Evolutionary conservation across 352 stramenopile genomes (phyloP).

Genomic region (Aphanomyces astaci): DNA sequence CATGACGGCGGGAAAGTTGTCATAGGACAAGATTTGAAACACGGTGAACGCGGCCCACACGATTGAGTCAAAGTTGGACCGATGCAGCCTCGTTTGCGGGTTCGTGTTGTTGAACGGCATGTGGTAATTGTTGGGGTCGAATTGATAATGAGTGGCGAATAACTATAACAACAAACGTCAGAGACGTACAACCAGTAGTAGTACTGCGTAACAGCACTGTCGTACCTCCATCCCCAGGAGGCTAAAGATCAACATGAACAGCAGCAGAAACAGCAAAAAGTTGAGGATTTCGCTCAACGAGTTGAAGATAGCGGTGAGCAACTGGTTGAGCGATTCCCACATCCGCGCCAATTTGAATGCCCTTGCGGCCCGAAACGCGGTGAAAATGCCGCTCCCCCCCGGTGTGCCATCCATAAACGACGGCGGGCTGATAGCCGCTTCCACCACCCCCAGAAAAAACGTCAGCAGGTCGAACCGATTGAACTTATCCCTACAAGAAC

Average conservation of each 20-base stretch:
- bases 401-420: slow-evolving; percentile 41
- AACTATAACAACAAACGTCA: slow-evolving; percentile 39
- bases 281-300: slow-evolving; percentile 88
- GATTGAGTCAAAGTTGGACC: slow-evolving; percentile 87
- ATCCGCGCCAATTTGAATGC: slow-evolving; percentile 93
- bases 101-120: slow-evolving; percentile 29
- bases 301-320: slow-evolving; percentile 84
- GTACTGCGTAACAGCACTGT: no score
- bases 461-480: slow-evolving; percentile 83
- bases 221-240: slow-evolving; percentile 73
- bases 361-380: slow-evolving; percentile 85
- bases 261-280: slow-evolving; percentile 85
- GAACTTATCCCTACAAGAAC: slow-evolving; percentile 49
- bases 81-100: slow-evolving; percentile 26
- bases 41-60: slow-evolving; percentile 75
- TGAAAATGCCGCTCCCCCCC: slow-evolving; percentile 39
- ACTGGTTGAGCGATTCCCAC: slow-evolving; percentile 85
- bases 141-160: slow-evolving; percentile 93
- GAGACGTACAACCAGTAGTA: no score
- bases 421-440: slow-evolving; percentile 53
- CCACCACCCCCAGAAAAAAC: slow-evolving; percentile 60
- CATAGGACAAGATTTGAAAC: slow-evolving; percentile 88
- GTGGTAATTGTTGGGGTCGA: slow-evolving; percentile 63
- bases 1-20: slow-evolving; percentile 91
- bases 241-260: slow-evolving; percentile 92